Base-by-base conservation (phyloP, 2,329 filamentous ascomycete genomes). In the Myriosclerotinia scirpicola region DNA sequence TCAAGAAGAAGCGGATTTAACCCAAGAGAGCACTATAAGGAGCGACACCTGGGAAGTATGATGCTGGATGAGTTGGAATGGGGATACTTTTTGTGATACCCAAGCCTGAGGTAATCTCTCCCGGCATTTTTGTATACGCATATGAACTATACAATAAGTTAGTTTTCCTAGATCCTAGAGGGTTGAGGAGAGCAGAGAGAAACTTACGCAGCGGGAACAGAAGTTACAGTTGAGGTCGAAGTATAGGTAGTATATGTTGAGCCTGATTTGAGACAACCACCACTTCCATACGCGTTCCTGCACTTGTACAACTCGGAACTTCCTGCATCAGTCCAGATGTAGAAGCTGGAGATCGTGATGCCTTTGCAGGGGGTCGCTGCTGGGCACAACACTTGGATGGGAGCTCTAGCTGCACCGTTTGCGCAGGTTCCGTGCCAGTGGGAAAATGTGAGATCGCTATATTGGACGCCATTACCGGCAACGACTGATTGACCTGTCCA, bases 341-440 rank as follows among this genome's bases (percentile, higher is more conserved):
- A 76, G 70, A 86, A 81, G 71, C 84, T 79, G 7, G 76, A 75
- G 67, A 87, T 80, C 22, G 76, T 79, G 68, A 87, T 80, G 52
- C 81, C 80, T 6, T 78, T 81, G 77, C 85, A 87, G 17, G 84
- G 84, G 2, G 79, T 80, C 2, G 73, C 77, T 58, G 81, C 78
- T 0, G 84, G 80, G 69, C 85, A 87, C 26, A 80, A 73, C 38
- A 85, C 75, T 68, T 83, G 82, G 70, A 88, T 78, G 0, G 85
- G 84, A 0, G 82, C 84, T 36, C 85, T 81, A 2, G 66, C 59
- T n/a, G 60, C 67, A 3, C 71, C 68, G 78, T 69, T 26, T 73
- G 75, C 68, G 85, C 77, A 11, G 75, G 82, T 84, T 44, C 85
- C 85, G 64, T 81, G 82, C 85, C 85, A 87, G 75, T 84, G 81